phyloP scores from a whole-genome alignment of 352 stramenopile species.

The Aphanomyces euteiches region DNA sequence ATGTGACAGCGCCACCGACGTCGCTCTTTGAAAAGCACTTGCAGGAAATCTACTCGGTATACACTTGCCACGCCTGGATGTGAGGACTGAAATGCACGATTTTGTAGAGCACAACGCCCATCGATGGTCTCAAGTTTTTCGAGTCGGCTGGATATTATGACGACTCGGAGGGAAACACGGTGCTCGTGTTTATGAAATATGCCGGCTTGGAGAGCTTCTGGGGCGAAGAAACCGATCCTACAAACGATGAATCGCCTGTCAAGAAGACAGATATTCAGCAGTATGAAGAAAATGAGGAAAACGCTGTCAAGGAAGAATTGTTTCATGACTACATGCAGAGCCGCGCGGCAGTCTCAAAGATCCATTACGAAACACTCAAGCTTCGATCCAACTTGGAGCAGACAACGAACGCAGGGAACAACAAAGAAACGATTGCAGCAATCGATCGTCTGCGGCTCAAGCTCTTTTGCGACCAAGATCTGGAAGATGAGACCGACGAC shows the following conservation, averaged over 20 bases:
- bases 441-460: conserved; percentile 27
- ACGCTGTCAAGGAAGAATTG: conserved; percentile 18
- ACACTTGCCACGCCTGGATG: neutral
- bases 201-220: conserved; percentile 65
- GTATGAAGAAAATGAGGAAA: conserved; percentile 29
- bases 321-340: conserved; percentile 32
- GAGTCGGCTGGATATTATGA: conserved; percentile 81
- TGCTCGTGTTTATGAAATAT: conserved; percentile 75
- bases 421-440: conserved; percentile 25
- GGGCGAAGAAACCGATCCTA: conserved; percentile 40
- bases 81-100: neutral
- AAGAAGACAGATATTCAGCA: conserved; percentile 9
- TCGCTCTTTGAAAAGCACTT: conserved; percentile 31
- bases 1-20: neutral
- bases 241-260: neutral
- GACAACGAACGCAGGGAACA: conserved; percentile 1
- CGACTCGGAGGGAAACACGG: conserved; percentile 72
- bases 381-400: conserved; percentile 21
- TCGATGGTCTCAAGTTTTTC: conserved; percentile 69
- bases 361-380: conserved; percentile 27
- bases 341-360: conserved; percentile 27
- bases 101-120: conserved; percentile 16
- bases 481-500: conserved; percentile 64
- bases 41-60: conserved; percentile 26
- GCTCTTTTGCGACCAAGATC: conserved; percentile 29